Percentiles rank a stretch among this genome's conserved stretches.
phyloP scores from a whole-genome alignment of 83 land plant species.

The Isoetes engelmannii region DNA sequence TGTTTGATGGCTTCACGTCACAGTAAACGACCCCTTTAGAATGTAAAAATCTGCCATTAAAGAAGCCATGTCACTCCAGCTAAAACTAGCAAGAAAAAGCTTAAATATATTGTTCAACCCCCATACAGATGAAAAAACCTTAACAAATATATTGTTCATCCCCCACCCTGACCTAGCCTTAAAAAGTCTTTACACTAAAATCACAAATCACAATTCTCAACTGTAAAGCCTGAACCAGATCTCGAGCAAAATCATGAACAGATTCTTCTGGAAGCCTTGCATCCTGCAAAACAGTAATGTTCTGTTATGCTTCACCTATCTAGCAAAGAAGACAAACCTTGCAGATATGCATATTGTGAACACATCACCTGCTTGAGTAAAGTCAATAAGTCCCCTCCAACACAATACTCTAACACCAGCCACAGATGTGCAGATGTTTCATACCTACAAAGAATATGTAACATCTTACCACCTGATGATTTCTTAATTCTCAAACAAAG shows the following conservation, averaged over 20 bases:
- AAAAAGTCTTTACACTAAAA: background rate
- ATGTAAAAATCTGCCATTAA: slow-evolving; percentile 67
- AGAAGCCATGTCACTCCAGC: background rate
- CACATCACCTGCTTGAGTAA: slow-evolving; percentile 65
- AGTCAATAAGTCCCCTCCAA: slow-evolving; percentile 90
- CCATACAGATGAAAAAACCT: background rate
- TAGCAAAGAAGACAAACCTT: background rate
- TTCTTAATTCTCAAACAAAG: too few species aligned
- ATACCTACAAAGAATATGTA: slow-evolving; percentile 56
- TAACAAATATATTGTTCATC: background rate
- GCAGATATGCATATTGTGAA: background rate
- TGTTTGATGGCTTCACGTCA: slow-evolving; percentile 94
- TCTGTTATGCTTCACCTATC: background rate
- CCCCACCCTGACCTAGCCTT: background rate
- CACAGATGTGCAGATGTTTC: slow-evolving; percentile 94
- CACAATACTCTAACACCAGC: slow-evolving; percentile 96
- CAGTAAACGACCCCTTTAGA: slow-evolving; percentile 94
- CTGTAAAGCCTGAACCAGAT: slow-evolving; percentile 84
- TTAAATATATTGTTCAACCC: background rate
- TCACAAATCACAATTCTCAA: slow-evolving; percentile 24
- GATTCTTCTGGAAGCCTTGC: slow-evolving; percentile 82
- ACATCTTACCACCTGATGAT: background rate
- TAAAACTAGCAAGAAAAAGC: slow-evolving; percentile 8
- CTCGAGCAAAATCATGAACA: slow-evolving; percentile 76
- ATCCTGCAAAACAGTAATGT: slow-evolving; percentile 47